These are phyloP conservation scores for Gaertneriomyces semiglobifer DNA, from an alignment of 192 early-diverging fungal species.

Conservation along the genomic window DNA sequence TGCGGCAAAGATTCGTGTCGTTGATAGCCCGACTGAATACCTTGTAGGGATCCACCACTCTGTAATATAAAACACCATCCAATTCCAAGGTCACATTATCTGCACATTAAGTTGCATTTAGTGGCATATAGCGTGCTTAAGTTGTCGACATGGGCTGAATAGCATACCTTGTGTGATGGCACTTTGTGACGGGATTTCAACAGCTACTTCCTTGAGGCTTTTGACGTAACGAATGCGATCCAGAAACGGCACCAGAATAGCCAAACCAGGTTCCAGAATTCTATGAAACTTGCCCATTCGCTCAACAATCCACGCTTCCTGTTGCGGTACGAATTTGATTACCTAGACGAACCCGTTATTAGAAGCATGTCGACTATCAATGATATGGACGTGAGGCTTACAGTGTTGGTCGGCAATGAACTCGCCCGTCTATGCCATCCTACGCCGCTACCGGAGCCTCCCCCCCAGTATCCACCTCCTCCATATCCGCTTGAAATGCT, in stretches of 20 bases:
- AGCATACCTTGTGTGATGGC: conserved; percentile 79
- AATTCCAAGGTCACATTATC: conserved; percentile 96
- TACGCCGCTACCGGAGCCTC: neutral
- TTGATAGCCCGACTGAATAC: conserved; percentile 1
- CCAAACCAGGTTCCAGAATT: conserved; percentile 87
- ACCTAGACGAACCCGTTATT: conserved; percentile 21
- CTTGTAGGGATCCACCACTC: conserved; percentile 82
- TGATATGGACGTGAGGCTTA: neutral
- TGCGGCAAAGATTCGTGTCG: neutral
- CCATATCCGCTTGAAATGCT: no score
- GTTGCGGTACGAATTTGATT: conserved; percentile 97
- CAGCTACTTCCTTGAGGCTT: conserved; percentile 89
- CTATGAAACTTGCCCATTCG: conserved; percentile 76
- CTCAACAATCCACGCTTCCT: conserved; percentile 97
- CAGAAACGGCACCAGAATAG: conserved; percentile 82
- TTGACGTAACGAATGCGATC: conserved; percentile 92
- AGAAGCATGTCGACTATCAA: neutral
- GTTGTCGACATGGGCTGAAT: neutral
- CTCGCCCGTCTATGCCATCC: neutral
- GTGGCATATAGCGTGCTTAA: neutral
- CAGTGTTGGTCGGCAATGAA: conserved; percentile 1
- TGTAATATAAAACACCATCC: conserved; percentile 96
- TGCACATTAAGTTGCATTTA: conserved; percentile 14
- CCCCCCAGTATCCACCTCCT: neutral
- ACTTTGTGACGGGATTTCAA: conserved; percentile 74